These are phyloP conservation scores for Gastrolobium villosum DNA, from an alignment of 306 rosid genomes.

Conservation along the genomic window DNA sequence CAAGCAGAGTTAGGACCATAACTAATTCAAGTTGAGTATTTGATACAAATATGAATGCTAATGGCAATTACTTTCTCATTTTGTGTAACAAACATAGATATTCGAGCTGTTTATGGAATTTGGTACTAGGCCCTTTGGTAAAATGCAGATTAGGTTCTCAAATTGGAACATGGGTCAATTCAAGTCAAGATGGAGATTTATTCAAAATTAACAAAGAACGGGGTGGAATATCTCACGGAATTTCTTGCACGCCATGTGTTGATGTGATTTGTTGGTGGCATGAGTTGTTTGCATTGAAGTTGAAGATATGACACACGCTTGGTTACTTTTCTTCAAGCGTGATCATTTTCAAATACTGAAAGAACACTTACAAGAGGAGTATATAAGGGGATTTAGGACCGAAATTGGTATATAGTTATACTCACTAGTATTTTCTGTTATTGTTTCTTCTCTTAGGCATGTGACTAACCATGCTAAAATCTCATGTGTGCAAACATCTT, in stretches of 20 bases:
- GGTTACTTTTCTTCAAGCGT: background rate
- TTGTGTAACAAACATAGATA: background rate
- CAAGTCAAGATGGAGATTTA: background rate
- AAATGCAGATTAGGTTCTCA: background rate
- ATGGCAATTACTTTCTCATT: background rate
- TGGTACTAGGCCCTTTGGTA: background rate
- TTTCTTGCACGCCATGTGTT: background rate
- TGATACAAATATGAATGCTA: background rate
- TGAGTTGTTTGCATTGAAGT: background rate
- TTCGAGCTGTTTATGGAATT: background rate
- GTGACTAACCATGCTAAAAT: background rate
- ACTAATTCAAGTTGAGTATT: background rate
- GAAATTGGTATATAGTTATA: background rate
- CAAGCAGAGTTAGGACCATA: background rate
- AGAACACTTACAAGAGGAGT: background rate
- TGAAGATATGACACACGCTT: background rate
- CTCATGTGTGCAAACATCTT: background rate
- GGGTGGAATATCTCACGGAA: too few relatives aligned
- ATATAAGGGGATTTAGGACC: background rate
- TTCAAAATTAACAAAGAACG: background rate
- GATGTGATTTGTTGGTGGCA: background rate
- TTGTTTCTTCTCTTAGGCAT: background rate
- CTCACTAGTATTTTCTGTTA: background rate
- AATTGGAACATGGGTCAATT: background rate
- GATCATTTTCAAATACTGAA: too few relatives aligned